These are phyloP conservation scores for Lycium ferocissimum DNA, from an alignment of 257 asterid genomes.

Conservation along the genomic window DNA sequence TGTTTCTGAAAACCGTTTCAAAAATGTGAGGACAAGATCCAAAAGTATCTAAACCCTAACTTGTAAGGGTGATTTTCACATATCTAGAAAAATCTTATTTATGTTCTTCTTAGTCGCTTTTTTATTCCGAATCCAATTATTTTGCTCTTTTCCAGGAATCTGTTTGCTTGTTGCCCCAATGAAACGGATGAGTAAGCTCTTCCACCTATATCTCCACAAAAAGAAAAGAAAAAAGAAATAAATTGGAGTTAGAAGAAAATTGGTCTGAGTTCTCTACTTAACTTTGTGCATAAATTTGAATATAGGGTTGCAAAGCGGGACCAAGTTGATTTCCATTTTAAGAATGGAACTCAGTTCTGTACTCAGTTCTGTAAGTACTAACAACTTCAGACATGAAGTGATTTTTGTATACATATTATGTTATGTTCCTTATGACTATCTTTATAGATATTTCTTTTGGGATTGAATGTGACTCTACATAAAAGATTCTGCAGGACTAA, in stretches of 20 bases:
- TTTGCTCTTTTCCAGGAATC: conserved; percentile 1
- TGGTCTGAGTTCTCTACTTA: not conserved
- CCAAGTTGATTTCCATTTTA: conserved; percentile 25
- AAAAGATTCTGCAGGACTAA: not conserved
- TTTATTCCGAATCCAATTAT: not conserved
- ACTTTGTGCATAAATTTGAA: not conserved
- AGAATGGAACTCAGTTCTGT: not conserved
- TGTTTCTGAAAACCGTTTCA: conserved; percentile 37
- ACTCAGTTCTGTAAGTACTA: conserved; percentile 23
- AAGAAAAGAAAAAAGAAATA: not conserved
- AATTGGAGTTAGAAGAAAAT: not conserved
- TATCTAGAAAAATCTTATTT: not conserved
- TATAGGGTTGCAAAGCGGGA: conserved; percentile 19
- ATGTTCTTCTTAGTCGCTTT: not conserved
- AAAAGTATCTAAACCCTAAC: not conserved
- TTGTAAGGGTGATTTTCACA: conserved; percentile 11
- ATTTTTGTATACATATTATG: not conserved
- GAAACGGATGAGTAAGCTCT: not conserved
- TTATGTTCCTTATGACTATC: not conserved
- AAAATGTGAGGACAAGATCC: not conserved
- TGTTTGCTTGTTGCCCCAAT: conserved; percentile 25
- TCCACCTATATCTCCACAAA: not conserved
- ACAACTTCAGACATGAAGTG: not conserved
- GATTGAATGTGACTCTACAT: too few species aligned
- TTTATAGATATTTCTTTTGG: not conserved